Percentiles rank a stretch among this genome's conserved stretches.
Evolutionary conservation across 371 early-diverging fungal genomes (phyloP).

Genomic region (Entomophthora muscae): DNA sequence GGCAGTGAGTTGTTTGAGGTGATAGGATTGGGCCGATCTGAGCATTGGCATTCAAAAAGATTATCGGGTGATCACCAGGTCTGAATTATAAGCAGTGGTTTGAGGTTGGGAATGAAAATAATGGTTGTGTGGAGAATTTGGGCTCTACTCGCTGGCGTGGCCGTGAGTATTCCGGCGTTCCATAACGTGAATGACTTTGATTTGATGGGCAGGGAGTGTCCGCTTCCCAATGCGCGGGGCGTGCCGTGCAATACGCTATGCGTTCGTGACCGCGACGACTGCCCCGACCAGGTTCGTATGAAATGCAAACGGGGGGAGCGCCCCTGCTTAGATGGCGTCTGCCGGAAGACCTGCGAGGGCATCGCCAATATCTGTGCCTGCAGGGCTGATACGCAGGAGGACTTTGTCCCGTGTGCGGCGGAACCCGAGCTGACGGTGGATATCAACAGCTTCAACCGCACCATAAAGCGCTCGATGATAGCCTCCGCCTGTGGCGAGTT

Average conservation of each 20-base stretch:
- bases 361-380: conserved; percentile 23
- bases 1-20: too few relatives aligned
- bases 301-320: background rate
- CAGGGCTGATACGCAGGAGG: background rate
- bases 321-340: background rate
- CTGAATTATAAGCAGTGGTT: too few relatives aligned
- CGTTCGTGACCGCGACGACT: background rate
- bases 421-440: conserved; percentile 24
- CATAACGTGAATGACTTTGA: conserved; percentile 2
- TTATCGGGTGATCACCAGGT: too few relatives aligned
- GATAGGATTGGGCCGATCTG: too few relatives aligned
- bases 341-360: conserved; percentile 17
- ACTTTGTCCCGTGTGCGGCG: conserved; percentile 9
- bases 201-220: background rate
- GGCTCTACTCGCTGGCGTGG: too few relatives aligned
- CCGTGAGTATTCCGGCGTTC: conserved; percentile 5
- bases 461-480: conserved; percentile 22
- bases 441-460: conserved; percentile 26
- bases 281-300: background rate
- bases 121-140: too few relatives aligned
- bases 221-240: background rate
- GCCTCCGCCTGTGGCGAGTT: conserved; percentile 22
- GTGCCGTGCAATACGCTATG: background rate
- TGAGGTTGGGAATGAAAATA: too few relatives aligned
- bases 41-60: too few relatives aligned